Evolutionary conservation across 768 basidiomycete genomes (phyloP), one percentile per base, ranked within the genome.

Genomic region (Boletus tomentosulus): DNA sequence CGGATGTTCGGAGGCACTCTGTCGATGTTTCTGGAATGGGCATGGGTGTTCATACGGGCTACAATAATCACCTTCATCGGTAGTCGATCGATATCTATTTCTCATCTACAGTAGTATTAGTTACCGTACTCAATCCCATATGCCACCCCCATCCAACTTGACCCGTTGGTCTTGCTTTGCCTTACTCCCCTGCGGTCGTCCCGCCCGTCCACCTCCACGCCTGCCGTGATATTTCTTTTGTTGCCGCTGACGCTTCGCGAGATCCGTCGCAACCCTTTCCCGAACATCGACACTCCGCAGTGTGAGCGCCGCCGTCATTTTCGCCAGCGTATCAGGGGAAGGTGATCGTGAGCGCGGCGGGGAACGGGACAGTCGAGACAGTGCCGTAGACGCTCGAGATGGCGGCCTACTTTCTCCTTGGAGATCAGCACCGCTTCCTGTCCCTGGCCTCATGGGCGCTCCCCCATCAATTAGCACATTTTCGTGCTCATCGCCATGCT

Each of bases 151-250:
- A 62, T 86, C 86, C 39, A 81, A 46, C 61, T 81, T 84, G 11
- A 90, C 78, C 54, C 81, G 75, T 30, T 71, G 79, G 62, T 92
- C 89, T 64, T 85, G 83, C 72, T 92, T 95, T 51, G 85, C 85
- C 67, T 95, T 95, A 66, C 88, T 92, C 22, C 92, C 92, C 59
- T 85, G 83, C 24, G 83, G 74, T 37, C 89, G 75, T 25, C 88
- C 88, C 28, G 77, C 81, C 51, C 82, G 76, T 50, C 81, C 78
- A 3, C 76, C 76, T 7, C 79, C 77, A 57, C 84, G 81, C 69
- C 86, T 89, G 1, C 88, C 83, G 72, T 95, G 92, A 66, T 89
- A 81, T 66, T 89, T 90, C 53, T 80, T 78, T 63, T 87, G 79
- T 61, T 88, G 79, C 54, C 80, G 80, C 19, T 80, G 77, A 3